Evolutionary conservation across 208 protist species (phyloP).

Genomic region (Crithidia brevicula): DNA sequence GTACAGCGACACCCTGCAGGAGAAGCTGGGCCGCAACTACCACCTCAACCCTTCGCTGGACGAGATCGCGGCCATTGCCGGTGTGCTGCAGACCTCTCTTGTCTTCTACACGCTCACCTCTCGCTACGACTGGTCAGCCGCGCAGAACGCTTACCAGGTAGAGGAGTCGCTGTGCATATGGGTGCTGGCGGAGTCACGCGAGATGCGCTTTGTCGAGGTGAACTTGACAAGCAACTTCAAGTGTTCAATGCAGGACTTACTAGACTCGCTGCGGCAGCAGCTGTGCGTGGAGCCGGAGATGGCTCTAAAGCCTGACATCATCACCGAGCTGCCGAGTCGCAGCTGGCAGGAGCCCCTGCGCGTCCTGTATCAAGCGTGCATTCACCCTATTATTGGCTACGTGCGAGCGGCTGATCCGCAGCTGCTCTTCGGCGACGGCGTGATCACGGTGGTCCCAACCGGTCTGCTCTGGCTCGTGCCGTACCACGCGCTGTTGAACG

Average conservation of each 20-base stretch:
- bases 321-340: slow-evolving; percentile 67
- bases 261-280: slow-evolving; percentile 53
- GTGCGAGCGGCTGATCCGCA: slow-evolving; percentile 64
- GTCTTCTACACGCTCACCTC: slow-evolving; percentile 75
- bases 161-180: slow-evolving; percentile 85
- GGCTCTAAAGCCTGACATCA: slow-evolving; percentile 41
- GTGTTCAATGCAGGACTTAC: slow-evolving; percentile 57
- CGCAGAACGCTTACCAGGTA: slow-evolving; percentile 41
- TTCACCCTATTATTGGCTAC: slow-evolving; percentile 89
- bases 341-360: slow-evolving; percentile 87
- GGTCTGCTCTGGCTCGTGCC: slow-evolving; percentile 82
- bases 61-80: slow-evolving; percentile 82
- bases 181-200: slow-evolving; percentile 76
- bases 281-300: slow-evolving; percentile 69
- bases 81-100: slow-evolving; percentile 57
- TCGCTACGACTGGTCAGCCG: slow-evolving; percentile 70
- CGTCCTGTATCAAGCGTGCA: slow-evolving; percentile 78
- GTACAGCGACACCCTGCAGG: slow-evolving; percentile 74
- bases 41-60: slow-evolving; percentile 66
- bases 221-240: slow-evolving; percentile 84
- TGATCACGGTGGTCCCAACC: slow-evolving; percentile 86
- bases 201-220: slow-evolving; percentile 90
- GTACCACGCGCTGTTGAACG: slow-evolving; percentile 85
- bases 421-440: slow-evolving; percentile 46
- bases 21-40: slow-evolving; percentile 85